Evolutionary conservation across 345 rosid species (phyloP).

Genomic region (Citrus inodora): DNA sequence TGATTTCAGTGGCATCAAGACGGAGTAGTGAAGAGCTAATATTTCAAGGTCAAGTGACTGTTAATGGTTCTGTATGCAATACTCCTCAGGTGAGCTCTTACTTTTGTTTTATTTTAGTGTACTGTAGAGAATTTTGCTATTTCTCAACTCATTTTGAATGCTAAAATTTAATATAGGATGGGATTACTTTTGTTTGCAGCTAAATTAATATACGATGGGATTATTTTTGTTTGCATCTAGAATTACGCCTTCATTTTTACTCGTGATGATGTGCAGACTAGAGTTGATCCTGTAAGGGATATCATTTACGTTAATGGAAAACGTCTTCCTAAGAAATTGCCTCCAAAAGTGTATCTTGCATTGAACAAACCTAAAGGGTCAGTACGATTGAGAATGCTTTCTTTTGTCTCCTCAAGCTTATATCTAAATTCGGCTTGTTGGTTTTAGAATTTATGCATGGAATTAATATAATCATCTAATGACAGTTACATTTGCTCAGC

Average conservation of each 20-base stretch:
- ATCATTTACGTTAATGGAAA: constrained; percentile 81
- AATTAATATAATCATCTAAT: constrained; percentile 17
- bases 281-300: constrained; percentile 81
- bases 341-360: constrained; percentile 86
- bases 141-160: background rate
- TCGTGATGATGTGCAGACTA: constrained; percentile 50
- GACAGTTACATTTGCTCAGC: constrained; percentile 90
- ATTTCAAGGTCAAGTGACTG: constrained; percentile 82
- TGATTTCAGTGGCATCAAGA: constrained; percentile 75
- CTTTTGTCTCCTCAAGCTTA: constrained; percentile 3
- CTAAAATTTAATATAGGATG: background rate
- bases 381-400: constrained; percentile 18
- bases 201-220: background rate
- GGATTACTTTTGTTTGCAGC: background rate
- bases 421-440: background rate
- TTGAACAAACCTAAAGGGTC: constrained; percentile 99
- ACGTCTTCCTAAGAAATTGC: constrained; percentile 83
- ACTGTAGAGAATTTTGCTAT: background rate
- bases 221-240: background rate
- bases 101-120: background rate
- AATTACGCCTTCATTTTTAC: background rate
- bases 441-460: background rate
- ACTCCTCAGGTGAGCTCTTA: constrained; percentile 63
- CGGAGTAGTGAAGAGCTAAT: constrained; percentile 84
- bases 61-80: constrained; percentile 76